phyloP scores from a whole-genome alignment of 2,329 filamentous ascomycete species.

The Aspergillus sp. region DNA sequence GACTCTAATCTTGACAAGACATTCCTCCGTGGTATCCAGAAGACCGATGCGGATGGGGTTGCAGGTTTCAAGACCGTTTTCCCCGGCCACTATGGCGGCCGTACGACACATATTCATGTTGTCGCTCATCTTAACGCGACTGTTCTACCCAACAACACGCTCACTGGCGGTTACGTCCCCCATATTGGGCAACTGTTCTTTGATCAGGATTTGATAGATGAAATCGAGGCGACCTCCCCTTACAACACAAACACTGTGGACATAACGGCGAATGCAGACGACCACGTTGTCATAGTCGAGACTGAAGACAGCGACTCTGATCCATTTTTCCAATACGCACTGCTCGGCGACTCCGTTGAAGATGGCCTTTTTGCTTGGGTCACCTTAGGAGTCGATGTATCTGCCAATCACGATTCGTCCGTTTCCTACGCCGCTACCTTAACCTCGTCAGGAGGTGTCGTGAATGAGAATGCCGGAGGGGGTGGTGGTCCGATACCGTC shows the following conservation, averaged over 20 bases:
- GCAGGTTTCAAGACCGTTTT: slow-evolving; percentile 45
- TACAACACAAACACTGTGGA: slow-evolving; percentile 24
- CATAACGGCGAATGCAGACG: slow-evolving; percentile 41
- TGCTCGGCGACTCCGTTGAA: slow-evolving; percentile 50
- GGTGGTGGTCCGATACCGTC: neutral
- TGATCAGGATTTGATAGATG: slow-evolving; percentile 49
- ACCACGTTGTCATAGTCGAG: slow-evolving; percentile 47
- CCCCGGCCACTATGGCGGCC: slow-evolving; percentile 42
- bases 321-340: slow-evolving; percentile 56
- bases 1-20: slow-evolving; percentile 32
- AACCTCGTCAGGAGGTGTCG: neutral
- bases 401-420: neutral
- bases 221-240: slow-evolving; percentile 48
- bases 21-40: slow-evolving; percentile 47
- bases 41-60: slow-evolving; percentile 45
- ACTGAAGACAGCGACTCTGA: slow-evolving; percentile 49
- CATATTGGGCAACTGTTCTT: slow-evolving; percentile 64
- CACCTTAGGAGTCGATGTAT: neutral
- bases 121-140: slow-evolving; percentile 34
- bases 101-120: slow-evolving; percentile 48
- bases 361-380: slow-evolving; percentile 37
- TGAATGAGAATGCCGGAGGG: neutral
- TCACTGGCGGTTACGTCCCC: slow-evolving; percentile 46
- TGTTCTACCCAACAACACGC: slow-evolving; percentile 40
- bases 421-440: neutral